These are phyloP conservation scores for Camillea tinctor DNA, from an alignment of 2,329 filamentous ascomycete species.

Conservation along the genomic window DNA sequence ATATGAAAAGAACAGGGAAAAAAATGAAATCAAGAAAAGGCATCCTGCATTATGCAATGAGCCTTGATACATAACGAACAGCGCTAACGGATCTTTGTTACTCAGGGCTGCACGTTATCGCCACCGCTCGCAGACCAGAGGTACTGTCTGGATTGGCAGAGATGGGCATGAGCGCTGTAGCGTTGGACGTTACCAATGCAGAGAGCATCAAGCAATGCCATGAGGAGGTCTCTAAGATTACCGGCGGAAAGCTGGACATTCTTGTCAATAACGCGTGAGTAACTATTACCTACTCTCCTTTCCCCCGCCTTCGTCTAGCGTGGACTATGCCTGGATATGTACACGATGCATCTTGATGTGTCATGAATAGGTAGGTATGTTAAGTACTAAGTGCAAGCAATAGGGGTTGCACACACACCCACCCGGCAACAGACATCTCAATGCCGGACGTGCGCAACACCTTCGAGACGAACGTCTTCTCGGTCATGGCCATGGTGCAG, in stretches of 20 bases:
- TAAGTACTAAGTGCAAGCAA: conserved; percentile 7
- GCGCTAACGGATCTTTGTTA: background rate
- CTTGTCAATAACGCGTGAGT: conserved; percentile 60
- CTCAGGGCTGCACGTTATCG: conserved; percentile 53
- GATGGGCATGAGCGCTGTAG: conserved; percentile 48
- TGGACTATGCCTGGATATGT: too few species aligned
- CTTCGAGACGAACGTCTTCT: conserved; percentile 58
- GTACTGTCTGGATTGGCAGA: conserved; percentile 46
- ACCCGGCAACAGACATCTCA: conserved; percentile 52
- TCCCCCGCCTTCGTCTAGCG: background rate
- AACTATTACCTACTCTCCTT: background rate
- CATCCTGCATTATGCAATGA: background rate
- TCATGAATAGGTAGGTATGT: background rate
- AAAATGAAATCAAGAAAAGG: background rate
- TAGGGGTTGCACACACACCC: conserved; percentile 51
- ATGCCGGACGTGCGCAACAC: conserved; percentile 52
- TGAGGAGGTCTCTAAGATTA: conserved; percentile 45
- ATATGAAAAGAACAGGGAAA: too few species aligned
- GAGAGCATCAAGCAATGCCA: conserved; percentile 51
- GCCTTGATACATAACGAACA: background rate
- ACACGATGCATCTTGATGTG: background rate
- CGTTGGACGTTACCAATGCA: conserved; percentile 53
- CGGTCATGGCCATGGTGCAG: conserved; percentile 55
- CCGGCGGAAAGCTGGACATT: conserved; percentile 54
- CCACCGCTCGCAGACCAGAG: conserved; percentile 51